Base-by-base conservation (phyloP, 192 early-diverging fungal species). In the Gryganskiella cystojenkinii region DNA sequence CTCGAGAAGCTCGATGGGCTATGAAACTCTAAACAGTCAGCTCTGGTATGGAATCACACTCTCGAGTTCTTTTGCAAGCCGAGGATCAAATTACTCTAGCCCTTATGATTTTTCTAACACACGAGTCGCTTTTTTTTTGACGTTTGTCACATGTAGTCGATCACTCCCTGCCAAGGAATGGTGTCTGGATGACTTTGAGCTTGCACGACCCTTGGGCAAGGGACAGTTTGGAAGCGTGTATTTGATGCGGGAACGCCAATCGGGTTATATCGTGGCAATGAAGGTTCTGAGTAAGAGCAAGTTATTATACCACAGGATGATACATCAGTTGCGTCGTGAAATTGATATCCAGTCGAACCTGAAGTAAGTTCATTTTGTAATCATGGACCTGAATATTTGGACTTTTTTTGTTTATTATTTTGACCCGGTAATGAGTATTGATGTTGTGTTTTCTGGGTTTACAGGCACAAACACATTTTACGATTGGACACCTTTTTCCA, bases 221-320 rank as follows among this genome's bases (percentile, higher is more conserved):
- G 97, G 97, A n/a, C 96, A 98, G 62, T 99, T 98, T 86, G 97
- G 97, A 0, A 87, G 92, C 27, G 97, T 98, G 1, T 99, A 96
- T 71, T 73, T 97, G 14, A 96, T 96, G 6, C 87, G 93, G 43
- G 97, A 98, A 71, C 95, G 92, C 61, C 85, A 84, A 43, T 92
- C 87, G 35, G 92, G 93, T 37, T 97, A 90, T 74, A 87, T 99
- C 15, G 92, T 96, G 24, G 97, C 96, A 7, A 87, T 99, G 45
- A 99, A 99, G 67, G 89, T 97, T 15, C 60, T 99, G 51, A 92
- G 92, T 61, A 99, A 98, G 83, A 51, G 70, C 1, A 95, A 98
- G 64, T 82, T 99, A 0, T 58, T 84, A n/a, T 82, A 90, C 33
- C 75, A 71, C 52, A 92, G 92, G 56, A 90, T 95, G 50, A 93